Evolutionary conservation across 441 rosid genomes (phyloP), one percentile per base, ranked within the genome.

Genomic region (Eutrema salsugineum): DNA sequence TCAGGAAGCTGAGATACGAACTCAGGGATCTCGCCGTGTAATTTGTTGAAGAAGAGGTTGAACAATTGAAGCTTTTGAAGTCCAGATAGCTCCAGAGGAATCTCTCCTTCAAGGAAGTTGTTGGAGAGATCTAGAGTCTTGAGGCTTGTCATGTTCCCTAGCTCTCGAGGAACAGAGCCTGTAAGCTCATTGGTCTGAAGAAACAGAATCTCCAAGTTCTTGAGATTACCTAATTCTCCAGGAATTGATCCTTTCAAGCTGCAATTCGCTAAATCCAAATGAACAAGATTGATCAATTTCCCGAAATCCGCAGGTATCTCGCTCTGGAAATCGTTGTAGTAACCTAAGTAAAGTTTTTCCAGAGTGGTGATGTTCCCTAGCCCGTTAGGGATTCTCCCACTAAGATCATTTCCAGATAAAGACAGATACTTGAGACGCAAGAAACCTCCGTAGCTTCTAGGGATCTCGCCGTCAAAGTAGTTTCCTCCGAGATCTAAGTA

Each of bases 1-100:
- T 82, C 80, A 3, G 86, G 88, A 12, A 93, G 85, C 66, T 82
- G 80, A 1, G 86, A 87, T 1, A 91, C 68, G 62, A 84, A 93
- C 66, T 15, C 81, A 39, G 96, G 97, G 57, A 93, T 89, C 70
- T 83, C 86, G 0, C 98, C 98, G 3, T 91, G 93, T 36, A 93
- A 66, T 71, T 60, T 85, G 83, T 93, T 88, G 59, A 83, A 79
- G 78, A 91, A 91, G 15, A 93, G 82, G 68, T 85, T 85, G 54
- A 89, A 72, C 33, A 91, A 78, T 19, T 78, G 79, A 74, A 93
- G 88, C 39, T 77, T 71, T 36, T 57, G 81, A 70, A 93, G 89
- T 11, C 75, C 82, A 0, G 84, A 81, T 17, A 93, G 80, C 82
- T 89, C 89, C 0, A 57, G 16, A 7, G 97, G 97, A 53, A 93